phyloP scores from a whole-genome alignment of 441 rosid species.

The Aquilaria agallochum region DNA sequence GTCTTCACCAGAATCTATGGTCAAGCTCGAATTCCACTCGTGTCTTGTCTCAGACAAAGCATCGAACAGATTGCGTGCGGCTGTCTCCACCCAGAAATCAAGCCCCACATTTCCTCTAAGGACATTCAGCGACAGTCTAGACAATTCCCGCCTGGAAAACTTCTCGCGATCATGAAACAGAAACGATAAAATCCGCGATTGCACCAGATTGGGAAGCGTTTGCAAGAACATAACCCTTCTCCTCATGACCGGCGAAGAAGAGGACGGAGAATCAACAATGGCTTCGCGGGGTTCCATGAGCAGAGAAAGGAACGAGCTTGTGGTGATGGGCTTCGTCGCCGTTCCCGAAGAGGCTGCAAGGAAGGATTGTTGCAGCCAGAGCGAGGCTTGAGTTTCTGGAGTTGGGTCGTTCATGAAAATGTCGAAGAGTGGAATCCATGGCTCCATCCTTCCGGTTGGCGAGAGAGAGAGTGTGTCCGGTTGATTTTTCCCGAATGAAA shows the following conservation, averaged over 20 bases:
- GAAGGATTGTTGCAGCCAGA: constrained; percentile 57
- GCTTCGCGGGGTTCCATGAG: constrained; percentile 34
- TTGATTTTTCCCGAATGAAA: too few species aligned
- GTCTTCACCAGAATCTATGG: constrained; percentile 38
- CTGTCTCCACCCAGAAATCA: constrained; percentile 68
- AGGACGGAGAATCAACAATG: constrained; percentile 20
- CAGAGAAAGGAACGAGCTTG: constrained; percentile 58
- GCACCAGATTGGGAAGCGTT: constrained; percentile 63
- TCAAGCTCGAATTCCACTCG: constrained; percentile 36
- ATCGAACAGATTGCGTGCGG: constrained; percentile 69
- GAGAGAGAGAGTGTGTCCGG: too few species aligned
- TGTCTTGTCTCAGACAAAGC: constrained; percentile 37
- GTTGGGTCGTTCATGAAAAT: constrained; percentile 53
- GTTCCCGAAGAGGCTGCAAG: constrained; percentile 25
- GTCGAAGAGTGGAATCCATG: constrained; percentile 61
- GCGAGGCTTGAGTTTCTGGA: constrained; percentile 69
- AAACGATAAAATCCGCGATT: constrained; percentile 58
- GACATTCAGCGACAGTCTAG: constrained; percentile 40
- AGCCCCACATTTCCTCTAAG: constrained; percentile 24
- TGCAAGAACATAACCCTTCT: constrained; percentile 61
- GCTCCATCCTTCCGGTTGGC: constrained; percentile 36
- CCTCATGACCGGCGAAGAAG: constrained; percentile 22
- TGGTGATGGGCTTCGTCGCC: constrained; percentile 37
- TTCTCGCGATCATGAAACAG: constrained; percentile 43
- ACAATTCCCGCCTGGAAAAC: constrained; percentile 44